Conservation (phyloP, 441 rosid species). For the Adansonia madagascariensis region DNA sequence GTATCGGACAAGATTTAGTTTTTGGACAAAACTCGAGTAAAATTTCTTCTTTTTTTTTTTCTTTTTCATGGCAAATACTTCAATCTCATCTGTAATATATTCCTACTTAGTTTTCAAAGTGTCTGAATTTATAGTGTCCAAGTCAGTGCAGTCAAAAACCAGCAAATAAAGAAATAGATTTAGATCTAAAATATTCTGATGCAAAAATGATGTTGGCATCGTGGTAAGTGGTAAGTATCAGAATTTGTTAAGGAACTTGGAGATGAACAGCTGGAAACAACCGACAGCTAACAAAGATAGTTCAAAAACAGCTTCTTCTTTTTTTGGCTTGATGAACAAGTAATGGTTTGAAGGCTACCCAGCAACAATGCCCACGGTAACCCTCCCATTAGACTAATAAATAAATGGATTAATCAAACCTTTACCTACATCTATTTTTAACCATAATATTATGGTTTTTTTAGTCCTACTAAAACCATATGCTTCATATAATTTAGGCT, state of each 20-base stretch:
- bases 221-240: slow-evolving; percentile 30
- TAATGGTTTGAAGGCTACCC: slow-evolving; percentile 32
- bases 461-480: neutral
- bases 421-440: neutral
- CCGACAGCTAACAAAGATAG: slow-evolving; percentile 41
- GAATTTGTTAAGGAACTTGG: slow-evolving; percentile 28
- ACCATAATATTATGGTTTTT: neutral
- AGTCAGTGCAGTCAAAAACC: neutral
- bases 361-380: slow-evolving; percentile 14
- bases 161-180: neutral
- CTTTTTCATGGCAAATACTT: neutral
- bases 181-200: neutral
- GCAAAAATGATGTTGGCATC: neutral
- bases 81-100: neutral
- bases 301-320: neutral
- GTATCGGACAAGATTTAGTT: neutral
- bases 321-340: slow-evolving; percentile 36
- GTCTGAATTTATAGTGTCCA: neutral
- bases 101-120: neutral
- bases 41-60: neutral
- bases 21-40: neutral
- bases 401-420: neutral
- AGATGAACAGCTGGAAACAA: slow-evolving; percentile 33
- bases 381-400: neutral
- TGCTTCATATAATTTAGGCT: neutral